Conservation (phyloP, 176 grass and related monocot species). For the Aegilops sharonensis region DNA sequence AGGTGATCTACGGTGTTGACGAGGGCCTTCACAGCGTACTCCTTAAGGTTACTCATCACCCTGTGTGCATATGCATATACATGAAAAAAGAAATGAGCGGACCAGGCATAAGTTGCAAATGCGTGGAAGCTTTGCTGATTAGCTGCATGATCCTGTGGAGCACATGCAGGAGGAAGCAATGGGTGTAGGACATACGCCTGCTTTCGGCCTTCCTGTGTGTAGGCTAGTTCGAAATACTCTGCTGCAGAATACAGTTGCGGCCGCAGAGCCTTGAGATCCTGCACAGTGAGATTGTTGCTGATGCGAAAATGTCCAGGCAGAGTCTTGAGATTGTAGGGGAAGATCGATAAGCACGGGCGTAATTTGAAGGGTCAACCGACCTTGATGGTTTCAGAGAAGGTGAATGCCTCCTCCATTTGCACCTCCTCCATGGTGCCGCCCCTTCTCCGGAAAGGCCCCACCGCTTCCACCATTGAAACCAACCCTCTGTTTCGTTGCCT, state of each 20-base stretch:
- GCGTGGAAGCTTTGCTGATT: not conserved
- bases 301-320: not conserved
- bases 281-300: not conserved
- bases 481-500: not conserved
- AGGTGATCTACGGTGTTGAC: constrained; percentile 86
- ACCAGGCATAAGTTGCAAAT: not conserved
- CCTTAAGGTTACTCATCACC: constrained; percentile 61
- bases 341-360: not conserved
- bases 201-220: constrained; percentile 52
- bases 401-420: constrained; percentile 55
- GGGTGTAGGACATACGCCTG: constrained; percentile 27
- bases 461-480: constrained; percentile 31
- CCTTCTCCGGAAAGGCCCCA: constrained; percentile 16
- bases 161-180: not conserved
- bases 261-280: constrained; percentile 78
- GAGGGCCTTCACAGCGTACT: constrained; percentile 73
- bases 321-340: not conserved
- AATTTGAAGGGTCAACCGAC: constrained; percentile 28
- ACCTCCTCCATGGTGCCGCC: constrained; percentile 35
- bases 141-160: not conserved
- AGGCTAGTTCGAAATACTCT: constrained; percentile 82
- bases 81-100: not conserved
- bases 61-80: constrained; percentile 16
- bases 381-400: constrained; percentile 83
- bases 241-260: constrained; percentile 78